Base-by-base conservation (phyloP, 2,329 filamentous ascomycete genomes). In the Curvularia eragrostidis region DNA sequence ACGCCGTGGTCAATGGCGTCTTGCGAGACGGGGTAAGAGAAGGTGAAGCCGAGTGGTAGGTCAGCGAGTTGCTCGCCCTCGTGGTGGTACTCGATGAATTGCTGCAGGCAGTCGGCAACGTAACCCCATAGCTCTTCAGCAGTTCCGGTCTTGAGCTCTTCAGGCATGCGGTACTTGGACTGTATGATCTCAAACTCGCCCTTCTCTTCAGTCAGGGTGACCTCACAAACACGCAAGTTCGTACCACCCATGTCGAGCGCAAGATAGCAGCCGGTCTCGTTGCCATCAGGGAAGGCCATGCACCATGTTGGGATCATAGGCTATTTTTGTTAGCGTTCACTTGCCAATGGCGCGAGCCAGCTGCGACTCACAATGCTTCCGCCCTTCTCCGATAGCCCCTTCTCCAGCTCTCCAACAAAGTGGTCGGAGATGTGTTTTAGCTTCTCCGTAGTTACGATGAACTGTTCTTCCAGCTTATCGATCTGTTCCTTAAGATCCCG, bases 291-390 rank as follows among this genome's bases (percentile, higher is more conserved):
- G 77, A 91, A 93, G 48, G 87, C 87, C 88, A 97, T 93, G 60
- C 96, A 93, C 94, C 94, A 98, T 58, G 94, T 97, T 57, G 94
- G 91, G 79, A 97, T 97, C 94, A 98, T 98, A 62, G 94, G 94
- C 91, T 96, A 68, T 44, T 12, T 28, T 1, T 15, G 54, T 67
- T 38, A 63, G 56, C 9, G 19, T 15, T 86, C 96, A 91, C 92
- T 97, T 57, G 93, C 96, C 91, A 90, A 79, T 96, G 91, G 96
- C 96, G 60, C 91, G 91, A 38, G 9, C 28, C 5, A 42, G 4
- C 1, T 26, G 43, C 23, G 32, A 83, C 91, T 84, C 78, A 96
- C 92, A 78, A 99, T 98, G 77, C 89, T 96, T 59, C 93, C 93
- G 62, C 94, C 94, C 79, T 96, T 89, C 57, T 93, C 89, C 53